These are phyloP conservation scores for Suillus alpinus DNA, from an alignment of 768 basidiomycete species.

Conservation along the genomic window DNA sequence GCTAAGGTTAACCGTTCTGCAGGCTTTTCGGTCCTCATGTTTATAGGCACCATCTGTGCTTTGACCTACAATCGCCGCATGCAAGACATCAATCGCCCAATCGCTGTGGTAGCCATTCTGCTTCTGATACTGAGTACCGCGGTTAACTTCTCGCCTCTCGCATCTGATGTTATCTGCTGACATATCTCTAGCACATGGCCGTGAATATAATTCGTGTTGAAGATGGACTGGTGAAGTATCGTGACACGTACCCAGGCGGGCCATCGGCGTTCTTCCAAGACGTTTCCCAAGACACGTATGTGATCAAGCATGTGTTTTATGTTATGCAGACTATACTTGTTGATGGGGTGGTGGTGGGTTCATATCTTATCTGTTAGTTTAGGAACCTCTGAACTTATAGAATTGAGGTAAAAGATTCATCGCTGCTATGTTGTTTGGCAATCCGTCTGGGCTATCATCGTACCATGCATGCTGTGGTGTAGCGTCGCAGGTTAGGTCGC, in stretches of 20 bases:
- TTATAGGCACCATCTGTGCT: conserved; percentile 15
- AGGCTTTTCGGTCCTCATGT: neutral
- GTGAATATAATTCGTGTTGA: conserved; percentile 14
- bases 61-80: conserved; percentile 7
- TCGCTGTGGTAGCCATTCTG: conserved; percentile 13
- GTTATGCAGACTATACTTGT: conserved; percentile 9
- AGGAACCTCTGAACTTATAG: neutral
- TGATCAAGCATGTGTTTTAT: conserved; percentile 23
- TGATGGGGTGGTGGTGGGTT: conserved; percentile 6
- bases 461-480: conserved; percentile 8
- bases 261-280: conserved; percentile 22
- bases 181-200: conserved; percentile 9
- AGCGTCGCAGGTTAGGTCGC: conserved; percentile 4
- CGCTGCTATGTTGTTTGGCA: conserved; percentile 14
- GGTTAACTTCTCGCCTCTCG: conserved; percentile 6
- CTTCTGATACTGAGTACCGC: conserved; percentile 21
- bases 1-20: neutral
- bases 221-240: conserved; percentile 17
- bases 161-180: neutral
- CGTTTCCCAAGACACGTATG: conserved; percentile 18
- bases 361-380: neutral
- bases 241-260: conserved; percentile 21
- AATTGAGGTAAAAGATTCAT: conserved; percentile 9
- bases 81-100: conserved; percentile 7
- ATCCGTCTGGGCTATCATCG: conserved; percentile 5